Percentiles rank a stretch among this genome's conserved stretches.
phyloP scores from a whole-genome alignment of 805 yeast species.

The Lachancea waltii region DNA sequence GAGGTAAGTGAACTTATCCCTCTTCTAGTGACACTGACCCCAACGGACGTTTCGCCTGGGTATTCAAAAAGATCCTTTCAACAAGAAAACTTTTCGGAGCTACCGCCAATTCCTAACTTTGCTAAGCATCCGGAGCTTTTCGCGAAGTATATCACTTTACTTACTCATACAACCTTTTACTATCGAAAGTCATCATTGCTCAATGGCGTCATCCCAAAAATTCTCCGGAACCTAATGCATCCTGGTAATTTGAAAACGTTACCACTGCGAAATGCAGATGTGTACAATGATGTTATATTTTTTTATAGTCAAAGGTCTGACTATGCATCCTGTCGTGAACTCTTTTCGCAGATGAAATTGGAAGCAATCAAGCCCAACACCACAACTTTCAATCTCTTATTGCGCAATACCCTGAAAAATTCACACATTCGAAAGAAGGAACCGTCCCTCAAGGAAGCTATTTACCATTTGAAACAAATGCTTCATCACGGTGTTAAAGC shows the following conservation, averaged over 20 bases:
- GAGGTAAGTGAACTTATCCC: slow-evolving; percentile 22
- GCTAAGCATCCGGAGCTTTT: slow-evolving; percentile 21
- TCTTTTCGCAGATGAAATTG: slow-evolving; percentile 36
- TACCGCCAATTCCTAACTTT: slow-evolving; percentile 35
- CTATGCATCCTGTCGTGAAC: slow-evolving; percentile 36
- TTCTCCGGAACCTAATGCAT: slow-evolving; percentile 36
- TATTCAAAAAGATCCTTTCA: slow-evolving; percentile 14
- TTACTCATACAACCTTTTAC: slow-evolving; percentile 36
- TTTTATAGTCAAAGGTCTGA: slow-evolving; percentile 36
- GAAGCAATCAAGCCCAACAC: slow-evolving; percentile 33
- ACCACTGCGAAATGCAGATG: slow-evolving; percentile 26
- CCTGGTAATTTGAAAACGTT: slow-evolving; percentile 33
- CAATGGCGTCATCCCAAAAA: slow-evolving; percentile 35
- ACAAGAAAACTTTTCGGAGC: slow-evolving; percentile 24
- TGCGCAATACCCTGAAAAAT: slow-evolving; percentile 27
- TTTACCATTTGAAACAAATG: slow-evolving; percentile 32
- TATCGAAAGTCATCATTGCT: slow-evolving; percentile 33
- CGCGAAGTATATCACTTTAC: slow-evolving; percentile 31
- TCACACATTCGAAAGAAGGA: slow-evolving; percentile 27
- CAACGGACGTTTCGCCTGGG: slow-evolving; percentile 15
- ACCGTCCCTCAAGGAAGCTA: slow-evolving; percentile 23
- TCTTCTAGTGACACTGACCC: slow-evolving; percentile 21
- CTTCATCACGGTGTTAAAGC: slow-evolving; percentile 22
- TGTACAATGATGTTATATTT: slow-evolving; percentile 36
- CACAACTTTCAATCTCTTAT: slow-evolving; percentile 35